Conservation (phyloP, 1,139 yeast species). For the Kurtzmaniella natalensis region DNA sequence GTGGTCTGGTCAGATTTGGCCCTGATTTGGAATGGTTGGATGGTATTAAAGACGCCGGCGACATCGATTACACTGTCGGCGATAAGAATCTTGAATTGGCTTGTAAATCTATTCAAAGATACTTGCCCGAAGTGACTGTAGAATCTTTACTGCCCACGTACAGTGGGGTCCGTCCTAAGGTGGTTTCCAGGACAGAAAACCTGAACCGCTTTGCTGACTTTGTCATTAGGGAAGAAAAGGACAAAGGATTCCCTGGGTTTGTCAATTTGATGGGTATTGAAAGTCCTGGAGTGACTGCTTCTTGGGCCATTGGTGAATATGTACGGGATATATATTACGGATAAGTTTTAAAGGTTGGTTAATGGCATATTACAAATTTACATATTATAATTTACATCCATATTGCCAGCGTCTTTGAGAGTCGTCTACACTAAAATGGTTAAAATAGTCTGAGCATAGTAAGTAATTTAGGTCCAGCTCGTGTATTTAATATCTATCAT, state of each 20-base stretch:
- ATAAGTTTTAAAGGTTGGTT: slow-evolving; percentile 7
- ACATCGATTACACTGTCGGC: slow-evolving; percentile 47
- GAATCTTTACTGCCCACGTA: slow-evolving; percentile 62
- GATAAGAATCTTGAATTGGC: slow-evolving; percentile 50
- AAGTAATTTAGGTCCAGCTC: no score
- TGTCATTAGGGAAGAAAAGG: slow-evolving; percentile 57
- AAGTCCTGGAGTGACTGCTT: slow-evolving; percentile 82
- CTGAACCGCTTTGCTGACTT: slow-evolving; percentile 61
- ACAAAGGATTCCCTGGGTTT: slow-evolving; percentile 73
- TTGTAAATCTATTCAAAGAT: slow-evolving; percentile 51
- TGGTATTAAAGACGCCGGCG: slow-evolving; percentile 21
- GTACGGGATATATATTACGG: slow-evolving; percentile 43
- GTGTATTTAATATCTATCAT: no score
- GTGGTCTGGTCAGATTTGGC: slow-evolving; percentile 78
- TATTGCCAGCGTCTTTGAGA: no score
- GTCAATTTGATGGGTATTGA: slow-evolving; percentile 80
- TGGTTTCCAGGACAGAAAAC: slow-evolving; percentile 41
- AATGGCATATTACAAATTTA: no score
- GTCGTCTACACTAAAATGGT: no score
- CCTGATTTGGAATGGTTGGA: slow-evolving; percentile 84
- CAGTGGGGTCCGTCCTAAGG: slow-evolving; percentile 80
- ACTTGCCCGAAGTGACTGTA: slow-evolving; percentile 54
- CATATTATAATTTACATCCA: no score
- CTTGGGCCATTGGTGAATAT: slow-evolving; percentile 77
- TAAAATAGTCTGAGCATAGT: no score